Percentiles rank a stretch among this genome's conserved stretches.
Evolutionary conservation across 345 rosid species (phyloP).

Genomic region (Linum usitatissimum): DNA sequence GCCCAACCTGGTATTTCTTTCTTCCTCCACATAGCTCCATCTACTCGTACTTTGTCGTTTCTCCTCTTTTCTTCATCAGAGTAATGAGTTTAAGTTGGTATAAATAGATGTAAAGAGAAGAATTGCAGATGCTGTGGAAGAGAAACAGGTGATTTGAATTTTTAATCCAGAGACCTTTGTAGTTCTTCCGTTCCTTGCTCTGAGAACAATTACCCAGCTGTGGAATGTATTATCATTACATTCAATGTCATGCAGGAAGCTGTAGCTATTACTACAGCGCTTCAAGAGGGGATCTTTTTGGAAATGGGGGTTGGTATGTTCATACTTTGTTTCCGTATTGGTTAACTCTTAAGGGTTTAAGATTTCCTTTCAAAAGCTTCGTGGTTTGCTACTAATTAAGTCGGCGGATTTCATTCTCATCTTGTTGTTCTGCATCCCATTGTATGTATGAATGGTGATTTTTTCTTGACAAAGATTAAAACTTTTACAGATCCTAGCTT

Average conservation of each 20-base stretch:
- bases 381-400: too few species aligned
- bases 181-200: not conserved
- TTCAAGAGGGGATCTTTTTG: constrained; percentile 62
- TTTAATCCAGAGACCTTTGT: not conserved
- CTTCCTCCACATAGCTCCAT: not conserved
- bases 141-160: constrained; percentile 46
- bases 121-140: constrained; percentile 64
- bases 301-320: constrained; percentile 73
- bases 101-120: constrained; percentile 63
- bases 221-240: constrained; percentile 6
- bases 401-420: too few species aligned
- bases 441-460: not conserved
- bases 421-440: not conserved
- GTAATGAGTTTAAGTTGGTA: not conserved
- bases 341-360: not conserved
- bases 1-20: constrained; percentile 42
- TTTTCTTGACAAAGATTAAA: not conserved
- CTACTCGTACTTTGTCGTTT: not conserved
- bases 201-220: not conserved
- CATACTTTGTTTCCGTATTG: not conserved
- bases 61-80: not conserved
- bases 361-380: not conserved
- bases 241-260: constrained; percentile 45
- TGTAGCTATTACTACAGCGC: constrained; percentile 63
- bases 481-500: constrained; percentile 51